Evolutionary conservation across 2,329 filamentous ascomycete genomes (phyloP), one percentile per base, ranked within the genome.

Genomic region (Ceratocystiopsis minuta): DNA sequence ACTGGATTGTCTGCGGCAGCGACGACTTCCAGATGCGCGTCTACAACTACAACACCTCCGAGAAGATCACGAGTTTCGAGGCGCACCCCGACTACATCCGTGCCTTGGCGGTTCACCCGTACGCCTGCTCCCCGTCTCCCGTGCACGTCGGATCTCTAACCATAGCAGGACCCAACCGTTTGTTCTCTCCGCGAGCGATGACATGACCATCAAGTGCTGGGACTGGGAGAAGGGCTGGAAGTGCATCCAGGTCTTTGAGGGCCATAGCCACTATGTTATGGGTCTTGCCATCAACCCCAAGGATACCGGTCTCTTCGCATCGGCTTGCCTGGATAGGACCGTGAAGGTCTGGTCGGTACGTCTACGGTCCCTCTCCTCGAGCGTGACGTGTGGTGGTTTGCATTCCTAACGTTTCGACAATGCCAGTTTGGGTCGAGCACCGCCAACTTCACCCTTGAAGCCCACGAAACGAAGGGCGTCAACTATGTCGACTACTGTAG

Each of bases 141-240:
- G 15, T 35, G n/a, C 34, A 16, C 3, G 10, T 6, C 20, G 7
- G 12, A 39, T 16, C 15, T 36, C 40, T 46, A 42, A 47, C 38
- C 17, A 2, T 17, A 16, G 20, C 33, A 46, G 41, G 14, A 86
- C 86, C 37, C 86, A 94, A 57, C 87, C 90, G 1, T 96, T 95
- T 55, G 84, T 96, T 41, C 70, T 98, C 46, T 98, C 90, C 42
- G 90, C 90, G 49, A 90, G 83, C 49, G 87, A 95, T 80, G 87
- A 95, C 59, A 93, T 94, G 86, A 94, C 86, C 44, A 94, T 95
- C 58, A 94, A 90, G 70, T 70, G 95, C 40, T 98, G 90, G 87
- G 87, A 98, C 59, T 98, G 90, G 90, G 90, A 98, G 54, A 92
- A 90, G 61, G 77, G 77, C 52, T 98, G 90, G 90, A 94, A 95